A percentile compares a stretch with the other conserved stretches of the same genome.
Evolutionary conservation across 306 rosid genomes (phyloP).

Genomic region (Quercus engelmannii): DNA sequence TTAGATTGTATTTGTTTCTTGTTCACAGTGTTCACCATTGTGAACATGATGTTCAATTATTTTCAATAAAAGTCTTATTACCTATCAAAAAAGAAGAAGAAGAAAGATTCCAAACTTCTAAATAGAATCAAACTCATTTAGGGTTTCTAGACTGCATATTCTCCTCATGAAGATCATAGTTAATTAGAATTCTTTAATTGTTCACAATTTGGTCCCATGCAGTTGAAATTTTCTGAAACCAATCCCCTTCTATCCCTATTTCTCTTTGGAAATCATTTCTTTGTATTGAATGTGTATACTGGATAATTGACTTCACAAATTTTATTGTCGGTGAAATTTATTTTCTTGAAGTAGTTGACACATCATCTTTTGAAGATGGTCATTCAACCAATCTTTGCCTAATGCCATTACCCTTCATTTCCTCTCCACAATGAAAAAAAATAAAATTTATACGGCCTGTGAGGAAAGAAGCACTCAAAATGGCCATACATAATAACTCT

Average conservation of each 20-base stretch:
- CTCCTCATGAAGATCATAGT: no score
- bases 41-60: no score
- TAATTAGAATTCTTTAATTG: no score
- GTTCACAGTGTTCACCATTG: no score
- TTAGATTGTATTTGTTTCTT: no score
- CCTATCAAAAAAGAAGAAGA: no score
- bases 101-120: neutral
- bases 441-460: neutral
- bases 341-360: neutral
- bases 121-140: neutral
- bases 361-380: neutral
- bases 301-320: neutral
- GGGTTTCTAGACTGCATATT: no score
- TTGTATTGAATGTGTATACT: neutral
- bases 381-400: neutral
- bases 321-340: neutral
- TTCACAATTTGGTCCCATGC: no score
- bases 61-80: no score
- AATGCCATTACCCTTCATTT: neutral
- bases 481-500: neutral
- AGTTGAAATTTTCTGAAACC: no score
- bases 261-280: neutral
- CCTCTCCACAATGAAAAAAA: neutral
- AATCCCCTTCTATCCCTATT: no score
- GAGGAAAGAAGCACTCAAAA: neutral